phyloP scores from a whole-genome alignment of 2,329 filamentous ascomycete species.

The Graphium sp. region DNA sequence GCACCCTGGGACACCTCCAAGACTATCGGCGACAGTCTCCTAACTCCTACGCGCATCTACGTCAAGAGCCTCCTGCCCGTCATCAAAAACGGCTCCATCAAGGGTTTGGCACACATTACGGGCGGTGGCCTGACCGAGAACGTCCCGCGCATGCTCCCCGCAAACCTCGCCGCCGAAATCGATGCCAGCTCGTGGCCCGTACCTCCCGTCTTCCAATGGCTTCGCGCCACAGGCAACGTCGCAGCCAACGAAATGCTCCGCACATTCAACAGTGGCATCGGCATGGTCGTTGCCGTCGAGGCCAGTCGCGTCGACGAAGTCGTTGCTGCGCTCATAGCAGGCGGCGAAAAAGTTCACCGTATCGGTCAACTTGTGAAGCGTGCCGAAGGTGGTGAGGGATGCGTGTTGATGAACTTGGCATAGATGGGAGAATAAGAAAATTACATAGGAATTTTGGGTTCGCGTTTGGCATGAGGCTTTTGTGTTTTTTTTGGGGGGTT shows the following conservation, averaged over 20 bases:
- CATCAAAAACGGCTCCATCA: slow-evolving; percentile 47
- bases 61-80: slow-evolving; percentile 65
- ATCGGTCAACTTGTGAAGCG: slow-evolving; percentile 57
- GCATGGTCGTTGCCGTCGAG: slow-evolving; percentile 79
- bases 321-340: slow-evolving; percentile 38
- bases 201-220: slow-evolving; percentile 72
- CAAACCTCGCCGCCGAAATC: slow-evolving; percentile 61
- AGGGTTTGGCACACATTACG: slow-evolving; percentile 93
- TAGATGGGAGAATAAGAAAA: no score
- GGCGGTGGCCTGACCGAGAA: slow-evolving; percentile 89
- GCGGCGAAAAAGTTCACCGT: slow-evolving; percentile 61
- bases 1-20: slow-evolving; percentile 58
- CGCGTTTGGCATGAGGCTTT: no score
- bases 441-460: no score
- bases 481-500: no score
- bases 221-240: slow-evolving; percentile 59
- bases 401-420: slow-evolving; percentile 26
- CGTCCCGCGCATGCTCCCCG: slow-evolving; percentile 81
- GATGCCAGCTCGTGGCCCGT: slow-evolving; percentile 62
- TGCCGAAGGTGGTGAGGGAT: slow-evolving; percentile 17
- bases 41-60: slow-evolving; percentile 88
- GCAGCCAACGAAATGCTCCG: slow-evolving; percentile 66
- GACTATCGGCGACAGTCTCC: slow-evolving; percentile 57
- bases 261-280: slow-evolving; percentile 88
- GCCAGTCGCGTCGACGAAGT: slow-evolving; percentile 45